Percentiles rank a stretch among this genome's conserved stretches.
These are phyloP conservation scores for Dactylellina leptospora DNA, from an alignment of 2,329 filamentous ascomycete genomes.

Conservation along the genomic window DNA sequence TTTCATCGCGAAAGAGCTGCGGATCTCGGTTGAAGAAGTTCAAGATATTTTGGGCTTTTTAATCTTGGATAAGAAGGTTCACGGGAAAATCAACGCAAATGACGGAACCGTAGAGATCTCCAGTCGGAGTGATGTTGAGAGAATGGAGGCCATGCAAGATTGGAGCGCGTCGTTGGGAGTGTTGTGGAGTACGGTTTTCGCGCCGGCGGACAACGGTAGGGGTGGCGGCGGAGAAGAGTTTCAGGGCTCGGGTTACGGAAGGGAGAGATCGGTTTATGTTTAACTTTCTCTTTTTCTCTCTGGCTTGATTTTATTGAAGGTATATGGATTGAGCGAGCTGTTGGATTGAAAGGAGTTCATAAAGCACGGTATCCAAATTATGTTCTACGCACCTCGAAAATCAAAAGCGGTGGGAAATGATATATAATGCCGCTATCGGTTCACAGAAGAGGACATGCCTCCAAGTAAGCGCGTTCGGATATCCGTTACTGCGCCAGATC, in stretches of 20 bases:
- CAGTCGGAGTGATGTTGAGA: slow-evolving; percentile 75
- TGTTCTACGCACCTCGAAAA: slow-evolving; percentile 10
- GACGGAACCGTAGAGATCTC: slow-evolving; percentile 83
- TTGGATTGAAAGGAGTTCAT: slow-evolving; percentile 1
- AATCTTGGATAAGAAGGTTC: slow-evolving; percentile 87
- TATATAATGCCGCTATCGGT: slow-evolving; percentile 3
- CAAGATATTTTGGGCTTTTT: slow-evolving; percentile 95
- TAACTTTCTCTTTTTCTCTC: slow-evolving; percentile 9
- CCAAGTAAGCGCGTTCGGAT: slow-evolving; percentile 16
- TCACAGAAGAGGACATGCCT: slow-evolving; percentile 12
- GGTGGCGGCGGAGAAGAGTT: slow-evolving; percentile 30
- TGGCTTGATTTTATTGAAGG: background rate
- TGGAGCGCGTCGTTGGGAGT: slow-evolving; percentile 75
- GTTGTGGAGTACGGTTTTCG: slow-evolving; percentile 77
- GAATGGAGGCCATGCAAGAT: slow-evolving; percentile 75
- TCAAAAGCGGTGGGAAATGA: slow-evolving; percentile 5
- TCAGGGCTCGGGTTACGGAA: background rate
- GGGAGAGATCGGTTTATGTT: slow-evolving; percentile 33
- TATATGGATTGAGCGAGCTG: no score
- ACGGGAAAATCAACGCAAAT: slow-evolving; percentile 88
- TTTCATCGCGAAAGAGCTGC: slow-evolving; percentile 88
- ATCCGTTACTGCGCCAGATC: background rate
- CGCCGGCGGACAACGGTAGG: slow-evolving; percentile 76
- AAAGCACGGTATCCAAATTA: slow-evolving; percentile 11
- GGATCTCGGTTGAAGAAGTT: slow-evolving; percentile 84